Percentiles rank a stretch among this genome's conserved stretches.
phyloP scores from a whole-genome alignment of 2,329 filamentous ascomycete species.

The Neonectria neomacrospora region DNA sequence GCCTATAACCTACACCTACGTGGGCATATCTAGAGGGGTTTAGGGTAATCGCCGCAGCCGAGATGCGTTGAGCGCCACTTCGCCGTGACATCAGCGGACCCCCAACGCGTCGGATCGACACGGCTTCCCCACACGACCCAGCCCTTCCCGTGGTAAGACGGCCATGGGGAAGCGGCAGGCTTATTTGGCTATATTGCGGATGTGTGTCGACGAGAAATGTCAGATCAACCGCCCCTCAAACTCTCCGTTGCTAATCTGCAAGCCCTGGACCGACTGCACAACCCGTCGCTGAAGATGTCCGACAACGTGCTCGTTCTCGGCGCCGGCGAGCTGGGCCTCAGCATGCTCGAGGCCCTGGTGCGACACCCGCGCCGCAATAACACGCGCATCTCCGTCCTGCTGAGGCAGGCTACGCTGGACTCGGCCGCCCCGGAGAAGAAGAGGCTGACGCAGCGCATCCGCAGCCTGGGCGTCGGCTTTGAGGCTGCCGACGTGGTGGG shows the following conservation, averaged over 20 bases:
- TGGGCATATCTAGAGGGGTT: neutral
- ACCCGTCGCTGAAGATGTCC: conserved; percentile 38
- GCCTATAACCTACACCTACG: neutral
- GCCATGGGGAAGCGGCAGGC: conserved; percentile 15
- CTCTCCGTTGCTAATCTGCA: conserved; percentile 42
- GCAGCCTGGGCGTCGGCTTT: conserved; percentile 52
- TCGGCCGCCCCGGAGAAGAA: conserved; percentile 52
- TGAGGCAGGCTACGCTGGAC: conserved; percentile 61
- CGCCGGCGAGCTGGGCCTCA: conserved; percentile 72
- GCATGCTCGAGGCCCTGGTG: conserved; percentile 63
- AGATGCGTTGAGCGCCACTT: conserved; percentile 29
- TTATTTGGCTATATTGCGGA: conserved; percentile 34
- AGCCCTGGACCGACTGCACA: conserved; percentile 41
- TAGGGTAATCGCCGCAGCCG: conserved; percentile 5
- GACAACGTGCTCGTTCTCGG: conserved; percentile 68
- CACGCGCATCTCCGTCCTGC: conserved; percentile 59
- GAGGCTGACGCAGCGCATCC: conserved; percentile 48
- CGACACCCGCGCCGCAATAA: conserved; percentile 55
- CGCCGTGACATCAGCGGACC: conserved; percentile 35
- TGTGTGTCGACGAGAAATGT: conserved; percentile 28
- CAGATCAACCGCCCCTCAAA: conserved; percentile 35
- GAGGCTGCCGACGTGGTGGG: conserved; percentile 58
- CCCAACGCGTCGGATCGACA: conserved; percentile 29
- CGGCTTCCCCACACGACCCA: conserved; percentile 10
- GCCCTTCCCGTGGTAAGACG: conserved; percentile 11